Evolutionary conservation across 2,329 filamentous ascomycete species (phyloP), one percentile per base, ranked within the genome.

Genomic region (Pseudofabraea citricarpa): DNA sequence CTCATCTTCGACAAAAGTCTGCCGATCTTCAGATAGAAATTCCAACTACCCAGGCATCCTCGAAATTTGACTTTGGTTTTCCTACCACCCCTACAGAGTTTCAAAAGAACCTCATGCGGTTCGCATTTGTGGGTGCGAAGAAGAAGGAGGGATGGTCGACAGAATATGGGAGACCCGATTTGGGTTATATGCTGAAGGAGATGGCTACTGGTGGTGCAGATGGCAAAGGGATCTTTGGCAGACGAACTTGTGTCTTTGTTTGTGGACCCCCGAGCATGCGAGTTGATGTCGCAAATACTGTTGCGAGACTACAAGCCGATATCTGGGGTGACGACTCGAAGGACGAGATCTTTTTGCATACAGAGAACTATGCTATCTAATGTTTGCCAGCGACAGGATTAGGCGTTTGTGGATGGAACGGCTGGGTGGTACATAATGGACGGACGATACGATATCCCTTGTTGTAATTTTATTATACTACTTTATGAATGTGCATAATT

Each of bases 281-380:
- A 50, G 81, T 90, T 10, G 89, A 90, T 53, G 90, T 96, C 13
- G 83, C 87, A n/a, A 87, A 81, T 53, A 86, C 87, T 0, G 88
- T 95, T 19, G 91, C 91, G 3, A 71, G 77, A 45, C 68, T 96
- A 56, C 91, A 97, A 72, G 79, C 78, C 20, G 80, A 84, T 64
- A 90, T 97, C 39, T 90, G 88, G 85, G 81, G 77, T 5, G 83
- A 89, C 55, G 78, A 83, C 24, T 75, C 77, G 55, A 77, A 85
- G 36, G 90, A 96, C 60, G 91, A 96, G 74, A 86, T 97, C 43
- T 96, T 90, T 63, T 66, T 96, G 63, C 91, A 96, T 69, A 87
- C 90, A 3, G 91, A 97, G 72, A 96, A 96, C 64, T 96, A 95
- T 69, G 87, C 90, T 40, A 72, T 95, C 49, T 95, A 65, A 51